Evolutionary conservation across 768 basidiomycete species (phyloP).

Genomic region (Mycena venus): DNA sequence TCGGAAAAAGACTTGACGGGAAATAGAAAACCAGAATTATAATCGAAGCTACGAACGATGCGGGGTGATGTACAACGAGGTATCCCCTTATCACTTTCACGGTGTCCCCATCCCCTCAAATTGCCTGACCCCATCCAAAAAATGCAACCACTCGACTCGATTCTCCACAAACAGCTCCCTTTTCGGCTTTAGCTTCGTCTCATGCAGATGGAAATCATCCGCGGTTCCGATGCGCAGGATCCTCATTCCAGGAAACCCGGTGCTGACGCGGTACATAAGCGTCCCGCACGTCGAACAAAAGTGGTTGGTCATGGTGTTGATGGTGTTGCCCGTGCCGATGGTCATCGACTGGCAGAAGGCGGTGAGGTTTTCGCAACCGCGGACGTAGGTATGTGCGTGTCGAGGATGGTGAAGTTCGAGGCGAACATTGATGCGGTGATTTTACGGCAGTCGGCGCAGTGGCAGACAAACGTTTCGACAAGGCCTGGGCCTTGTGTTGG

Average conservation of each 20-base stretch:
- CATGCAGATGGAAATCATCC: slow-evolving; percentile 10
- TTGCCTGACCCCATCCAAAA: neutral
- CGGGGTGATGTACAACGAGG: too few species aligned
- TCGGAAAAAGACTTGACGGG: too few species aligned
- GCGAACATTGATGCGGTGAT: neutral
- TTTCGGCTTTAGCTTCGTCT: slow-evolving; percentile 19
- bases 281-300: slow-evolving; percentile 25
- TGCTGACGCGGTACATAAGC: slow-evolving; percentile 20
- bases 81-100: too few species aligned
- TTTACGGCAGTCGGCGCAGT: neutral
- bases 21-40: too few species aligned
- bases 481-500: neutral
- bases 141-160: neutral
- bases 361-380: slow-evolving; percentile 17
- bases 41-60: too few species aligned
- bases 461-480: neutral
- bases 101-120: neutral
- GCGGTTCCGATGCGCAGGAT: slow-evolving; percentile 17
- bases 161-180: slow-evolving; percentile 5
- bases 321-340: slow-evolving; percentile 1
- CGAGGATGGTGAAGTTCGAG: too few species aligned
- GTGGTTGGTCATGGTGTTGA: slow-evolving; percentile 6
- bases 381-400: slow-evolving; percentile 8
- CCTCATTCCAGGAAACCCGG: slow-evolving; percentile 1
- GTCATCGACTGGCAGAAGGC: slow-evolving; percentile 2